Base-by-base conservation (phyloP, 306 rosid species). In the Pterocarpus macrocarpus region DNA sequence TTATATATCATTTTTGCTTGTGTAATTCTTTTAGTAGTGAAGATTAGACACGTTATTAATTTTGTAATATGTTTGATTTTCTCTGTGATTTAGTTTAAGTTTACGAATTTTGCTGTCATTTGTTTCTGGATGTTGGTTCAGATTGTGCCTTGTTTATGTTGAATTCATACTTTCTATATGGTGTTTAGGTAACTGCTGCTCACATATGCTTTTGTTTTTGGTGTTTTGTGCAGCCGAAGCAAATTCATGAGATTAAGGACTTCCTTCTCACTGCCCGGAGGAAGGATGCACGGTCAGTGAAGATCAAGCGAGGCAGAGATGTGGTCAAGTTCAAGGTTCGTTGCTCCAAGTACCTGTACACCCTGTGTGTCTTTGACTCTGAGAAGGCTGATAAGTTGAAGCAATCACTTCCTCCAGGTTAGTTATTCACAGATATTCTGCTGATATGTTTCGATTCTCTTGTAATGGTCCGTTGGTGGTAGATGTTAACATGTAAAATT, bases 401-500 rank as follows among this genome's bases (percentile, higher is more conserved):
- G 92, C 98, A 94, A 82, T 94, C 98, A 22, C 98, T 94, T 80
- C 98, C 98, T 15, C 98, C 98, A 50, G 98, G 98, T 94, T 75
- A 15, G 97, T 94, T 16, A 10, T 41, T 28, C 30, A 58, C 3
- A 75, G 47, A 28, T 12, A 17, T 52, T 44, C 65, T 80, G n/a
- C 7, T 38, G 16, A 8, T 55, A 8, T 41, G 47, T 59, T 61
- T 41, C 6, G 5, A n/a, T 84, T 14, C 16, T 67, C 5, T 8
- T 79, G 1, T 43, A 39, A 13, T 55, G 47, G 39, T 17, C 11
- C 10, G 13, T 7, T 55, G 10, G 10, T 43, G 75, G 30, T 78
- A 13, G 17, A 34, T 56, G 15, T 3, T 41, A 22, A 10, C 12
- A 30, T 33, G 49, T n/a, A 56, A 28, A 13, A 3, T 13, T 65